Base-by-base conservation (phyloP, 2,329 filamentous ascomycete species). In the Rhynchosporium secalis region DNA sequence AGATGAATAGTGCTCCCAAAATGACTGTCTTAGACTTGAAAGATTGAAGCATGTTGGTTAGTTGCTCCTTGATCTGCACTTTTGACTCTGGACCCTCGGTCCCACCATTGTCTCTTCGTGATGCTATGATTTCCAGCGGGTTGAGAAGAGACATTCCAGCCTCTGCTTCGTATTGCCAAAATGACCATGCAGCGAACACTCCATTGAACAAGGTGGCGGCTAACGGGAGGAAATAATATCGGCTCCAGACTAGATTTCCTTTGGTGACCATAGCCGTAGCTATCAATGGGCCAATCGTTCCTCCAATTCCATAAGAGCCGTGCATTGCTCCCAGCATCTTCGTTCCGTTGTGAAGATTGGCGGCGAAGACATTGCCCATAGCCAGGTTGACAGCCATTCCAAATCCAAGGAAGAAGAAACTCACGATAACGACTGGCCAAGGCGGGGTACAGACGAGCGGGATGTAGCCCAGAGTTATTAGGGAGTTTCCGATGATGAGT, bases 1-100 rank as follows among this genome's bases (percentile, higher is more conserved):
- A 95, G 74, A 95, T 90, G 78, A 95, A 95, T 9, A 91, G 74
- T 0, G 91, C 88, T 3, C 90, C 90, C 0, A 95, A 80, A 1
- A 95, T 75, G 0, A 92, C 90, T 4, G 65, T 69, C 51, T 83
- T 73, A 77, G 80, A 70, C 75, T 78, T 76, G 72, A 83, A 73
- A 64, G 78, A 77, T 70, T 81, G 66, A 54, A 82, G 70, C 79
- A 84, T 63, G 29, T 57, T 65, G 8, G 63, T 43, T 7, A 73
- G 68, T n/a, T 75, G 79, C 29, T 68, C 45, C 58, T 69, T 68
- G 8, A 65, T 41, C 15, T 60, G 79, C 65, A 47, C 75, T 71
- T 51, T 8, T 71, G 69, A 43, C 66, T 61, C 46, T 47, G 26
- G 3, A 57, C 48, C 41, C 69, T 41, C 28, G 36, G 62, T 45